Percentiles rank a stretch among this genome's conserved stretches.
phyloP scores from a whole-genome alignment of 169 alveolate species.

The Eimeria falciformis region DNA sequence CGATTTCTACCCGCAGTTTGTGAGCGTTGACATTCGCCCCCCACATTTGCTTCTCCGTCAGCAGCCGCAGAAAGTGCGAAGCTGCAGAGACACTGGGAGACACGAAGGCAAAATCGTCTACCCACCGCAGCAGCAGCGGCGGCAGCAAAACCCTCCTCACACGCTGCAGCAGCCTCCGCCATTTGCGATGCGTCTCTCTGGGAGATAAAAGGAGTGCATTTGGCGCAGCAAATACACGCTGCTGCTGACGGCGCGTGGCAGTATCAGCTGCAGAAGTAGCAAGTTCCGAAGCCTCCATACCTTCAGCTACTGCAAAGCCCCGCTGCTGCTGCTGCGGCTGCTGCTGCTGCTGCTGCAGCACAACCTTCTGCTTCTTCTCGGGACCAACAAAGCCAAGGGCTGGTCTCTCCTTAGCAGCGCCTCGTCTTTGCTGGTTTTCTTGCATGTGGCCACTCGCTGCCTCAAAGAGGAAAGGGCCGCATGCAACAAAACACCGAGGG shows the following conservation, averaged over 20 bases:
- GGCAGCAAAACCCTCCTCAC: slow-evolving; percentile 32
- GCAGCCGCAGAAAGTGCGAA: slow-evolving; percentile 29
- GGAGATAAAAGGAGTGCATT: not conserved
- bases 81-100: slow-evolving; percentile 37
- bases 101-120: slow-evolving; percentile 57
- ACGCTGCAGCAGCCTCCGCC: slow-evolving; percentile 11
- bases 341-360: slow-evolving; percentile 39
- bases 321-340: slow-evolving; percentile 12
- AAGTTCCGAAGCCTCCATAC: not conserved
- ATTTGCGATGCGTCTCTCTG: not conserved
- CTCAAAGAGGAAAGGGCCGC: slow-evolving; percentile 8
- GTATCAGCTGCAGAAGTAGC: not conserved
- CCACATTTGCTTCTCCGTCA: slow-evolving; percentile 43
- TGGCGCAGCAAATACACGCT: not conserved
- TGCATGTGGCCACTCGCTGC: no score
- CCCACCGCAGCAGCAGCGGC: slow-evolving; percentile 71
- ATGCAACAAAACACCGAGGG: not conserved
- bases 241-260: not conserved
- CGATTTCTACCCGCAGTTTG: slow-evolving; percentile 20
- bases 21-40: slow-evolving; percentile 33
- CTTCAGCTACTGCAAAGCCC: not conserved
- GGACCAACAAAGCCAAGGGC: not conserved
- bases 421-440: no score
- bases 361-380: slow-evolving; percentile 17
- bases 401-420: no score